Percentiles rank a stretch among this genome's conserved stretches.
Evolutionary conservation across 2,329 filamentous ascomycete species (phyloP).

Genomic region (Pyrenophora tritici-repentis): DNA sequence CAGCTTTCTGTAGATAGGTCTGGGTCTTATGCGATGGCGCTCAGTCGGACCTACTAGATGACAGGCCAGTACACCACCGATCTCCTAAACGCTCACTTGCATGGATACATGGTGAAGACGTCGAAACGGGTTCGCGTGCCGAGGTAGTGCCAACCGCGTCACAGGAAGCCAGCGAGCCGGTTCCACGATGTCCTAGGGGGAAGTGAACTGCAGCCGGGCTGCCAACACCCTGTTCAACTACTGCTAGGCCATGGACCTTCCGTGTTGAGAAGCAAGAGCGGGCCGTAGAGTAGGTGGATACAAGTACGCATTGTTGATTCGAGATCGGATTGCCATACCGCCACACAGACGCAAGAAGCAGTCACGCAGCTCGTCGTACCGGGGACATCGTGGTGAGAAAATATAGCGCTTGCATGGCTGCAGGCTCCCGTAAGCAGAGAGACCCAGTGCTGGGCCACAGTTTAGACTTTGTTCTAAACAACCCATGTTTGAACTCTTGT

Average conservation of each 20-base stretch:
- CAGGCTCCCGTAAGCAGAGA: constrained; percentile 13
- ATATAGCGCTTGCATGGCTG: constrained; percentile 17
- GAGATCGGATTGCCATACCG: constrained; percentile 14
- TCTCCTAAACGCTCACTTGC: constrained; percentile 4
- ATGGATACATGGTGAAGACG: constrained; percentile 20
- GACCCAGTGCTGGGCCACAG: constrained; percentile 2
- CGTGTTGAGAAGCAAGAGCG: constrained; percentile 17
- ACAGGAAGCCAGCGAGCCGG: constrained; percentile 3
- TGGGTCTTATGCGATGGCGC: constrained; percentile 6
- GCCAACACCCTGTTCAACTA: constrained; percentile 10
- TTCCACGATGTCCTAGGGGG: constrained; percentile 12
- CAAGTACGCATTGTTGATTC: constrained; percentile 6
- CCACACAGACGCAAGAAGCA: constrained; percentile 11
- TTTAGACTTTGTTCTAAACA: background rate
- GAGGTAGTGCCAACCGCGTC: constrained; percentile 9
- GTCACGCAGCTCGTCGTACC: constrained; percentile 2
- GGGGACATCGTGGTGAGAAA: constrained; percentile 7
- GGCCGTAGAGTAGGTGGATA: constrained; percentile 12
- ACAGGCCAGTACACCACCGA: constrained; percentile 28
- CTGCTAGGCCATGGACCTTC: constrained; percentile 20
- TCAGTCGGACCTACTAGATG: constrained; percentile 21
- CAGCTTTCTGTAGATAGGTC: constrained; percentile 4
- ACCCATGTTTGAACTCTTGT: background rate
- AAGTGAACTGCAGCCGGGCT: constrained; percentile 16
- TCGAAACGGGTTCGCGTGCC: constrained; percentile 6